Base-by-base conservation (phyloP, 2,329 filamentous ascomycete genomes). In the Parastagonospora nodorum region DNA sequence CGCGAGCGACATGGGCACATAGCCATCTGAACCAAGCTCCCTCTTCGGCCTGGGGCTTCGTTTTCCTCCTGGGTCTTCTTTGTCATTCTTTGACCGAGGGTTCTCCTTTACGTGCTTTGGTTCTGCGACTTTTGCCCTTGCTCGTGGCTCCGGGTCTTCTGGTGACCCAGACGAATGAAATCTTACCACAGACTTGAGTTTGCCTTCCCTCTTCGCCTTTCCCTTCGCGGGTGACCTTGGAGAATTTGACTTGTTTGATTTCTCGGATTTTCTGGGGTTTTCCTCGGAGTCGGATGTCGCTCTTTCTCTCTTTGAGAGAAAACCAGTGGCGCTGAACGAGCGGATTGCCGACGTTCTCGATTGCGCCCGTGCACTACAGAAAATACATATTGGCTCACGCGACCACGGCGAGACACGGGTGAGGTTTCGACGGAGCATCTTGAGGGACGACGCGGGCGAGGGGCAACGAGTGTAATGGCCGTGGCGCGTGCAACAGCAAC, bases 361-460 rank as follows among this genome's bases (percentile, higher is more conserved):
- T 39, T 53, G 55, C 48, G 48, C 36, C 27, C 47, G 58, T 32
- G 49, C 44, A 40, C 63, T 50, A 48, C 64, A 68, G 44, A 62
- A 51, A 9, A 62, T 58, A 48, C 65, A 66, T 11, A 63, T 42
- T 31, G 59, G 44, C 5, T 41, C 30, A 12, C 39, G 51, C 35
- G 45, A 59, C 60, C 53, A 57, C 57, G 54, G 50, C 50, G 55
- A 51, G 48, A 60, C 56, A 39, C 47, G 58, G 24, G 58, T 50
- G 45, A 69, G 51, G 12, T 55, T 53, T 42, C 61, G 63, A 45
- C 58, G 57, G 48, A 69, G 65, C 68, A 71, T 71, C 19, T 53
- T 43, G 52, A 51, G 45, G 38, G 37, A 4, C n/a, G 31, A 16
- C 30, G n/a, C 14, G 14, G 15, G 35, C 38, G 33, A 29, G 41